Conservation (phyloP, 768 basidiomycete genomes). For the Serpula lacrymans region DNA sequence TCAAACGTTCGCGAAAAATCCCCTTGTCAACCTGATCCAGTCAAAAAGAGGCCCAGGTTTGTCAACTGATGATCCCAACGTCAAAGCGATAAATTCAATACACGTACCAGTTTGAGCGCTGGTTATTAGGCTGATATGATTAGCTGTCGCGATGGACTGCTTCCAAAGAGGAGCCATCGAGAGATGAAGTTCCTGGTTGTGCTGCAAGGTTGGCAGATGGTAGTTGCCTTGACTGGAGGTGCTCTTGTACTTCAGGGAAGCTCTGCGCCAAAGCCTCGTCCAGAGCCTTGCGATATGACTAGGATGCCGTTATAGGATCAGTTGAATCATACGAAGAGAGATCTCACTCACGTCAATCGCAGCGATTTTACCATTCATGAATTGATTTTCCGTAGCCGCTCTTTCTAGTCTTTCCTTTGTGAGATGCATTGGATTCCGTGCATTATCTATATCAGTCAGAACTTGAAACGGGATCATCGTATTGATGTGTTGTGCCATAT, state of each 20-base stretch:
- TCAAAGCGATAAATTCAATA: too few species aligned
- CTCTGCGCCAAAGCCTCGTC: slow-evolving; percentile 68
- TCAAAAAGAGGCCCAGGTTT: too few species aligned
- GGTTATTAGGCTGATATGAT: too few species aligned
- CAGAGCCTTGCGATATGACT: slow-evolving; percentile 70
- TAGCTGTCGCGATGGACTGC: too few species aligned
- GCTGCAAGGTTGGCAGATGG: too few species aligned
- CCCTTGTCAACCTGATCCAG: too few species aligned
- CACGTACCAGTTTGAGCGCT: too few species aligned
- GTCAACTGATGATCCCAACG: too few species aligned
- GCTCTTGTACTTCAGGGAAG: slow-evolving; percentile 54
- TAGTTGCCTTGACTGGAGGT: slow-evolving; percentile 18
- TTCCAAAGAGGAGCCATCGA: too few species aligned
- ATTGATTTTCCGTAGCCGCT: slow-evolving; percentile 86
- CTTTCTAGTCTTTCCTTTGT: slow-evolving; percentile 79
- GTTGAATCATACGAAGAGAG: neutral
- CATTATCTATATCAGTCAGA: slow-evolving; percentile 73
- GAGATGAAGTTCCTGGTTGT: too few species aligned
- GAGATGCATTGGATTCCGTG: slow-evolving; percentile 77
- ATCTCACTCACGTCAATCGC: slow-evolving; percentile 59
- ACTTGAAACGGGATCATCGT: slow-evolving; percentile 77
- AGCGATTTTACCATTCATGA: slow-evolving; percentile 85
- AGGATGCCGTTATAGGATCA: slow-evolving; percentile 6
- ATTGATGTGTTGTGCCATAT: slow-evolving; percentile 56
- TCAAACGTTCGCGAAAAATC: too few species aligned